Evolutionary conservation across 2,329 filamentous ascomycete genomes (phyloP).

Genomic region (Monosporascus sp.): DNA sequence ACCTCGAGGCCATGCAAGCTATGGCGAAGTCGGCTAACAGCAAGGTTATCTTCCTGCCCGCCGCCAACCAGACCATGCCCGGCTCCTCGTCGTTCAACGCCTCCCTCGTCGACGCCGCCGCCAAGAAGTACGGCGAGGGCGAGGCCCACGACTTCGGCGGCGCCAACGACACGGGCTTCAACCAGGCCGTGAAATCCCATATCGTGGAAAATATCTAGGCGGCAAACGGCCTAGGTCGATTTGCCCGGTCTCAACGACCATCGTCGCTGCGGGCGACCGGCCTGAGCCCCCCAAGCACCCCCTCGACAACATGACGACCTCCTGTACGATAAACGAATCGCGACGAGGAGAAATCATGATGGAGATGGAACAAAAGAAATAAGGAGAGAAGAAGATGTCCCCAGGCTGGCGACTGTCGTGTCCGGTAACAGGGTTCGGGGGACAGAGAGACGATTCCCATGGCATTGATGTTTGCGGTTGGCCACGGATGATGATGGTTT

Average conservation of each 20-base stretch:
- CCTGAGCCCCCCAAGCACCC: not conserved
- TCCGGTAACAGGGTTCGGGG: not conserved
- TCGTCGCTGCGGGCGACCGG: not conserved
- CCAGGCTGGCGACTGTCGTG: too few species aligned
- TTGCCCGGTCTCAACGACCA: too few species aligned
- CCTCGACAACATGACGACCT: not conserved
- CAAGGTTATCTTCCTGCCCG: constrained; percentile 82
- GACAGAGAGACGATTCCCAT: too few species aligned
- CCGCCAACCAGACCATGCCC: constrained; percentile 56
- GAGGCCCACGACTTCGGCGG: constrained; percentile 47
- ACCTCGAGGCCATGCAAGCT: constrained; percentile 96
- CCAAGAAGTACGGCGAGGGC: constrained; percentile 32
- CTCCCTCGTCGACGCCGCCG: constrained; percentile 32
- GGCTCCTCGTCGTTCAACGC: constrained; percentile 34
- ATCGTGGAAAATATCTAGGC: constrained; percentile 80
- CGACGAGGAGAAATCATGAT: not conserved
- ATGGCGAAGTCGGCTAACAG: constrained; percentile 93
- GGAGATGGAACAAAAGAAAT: not conserved
- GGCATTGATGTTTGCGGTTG: too few species aligned
- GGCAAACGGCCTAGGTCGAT: not conserved
- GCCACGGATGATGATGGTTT: not conserved
- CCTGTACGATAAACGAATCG: not conserved
- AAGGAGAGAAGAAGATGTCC: not conserved
- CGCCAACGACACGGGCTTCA: constrained; percentile 55
- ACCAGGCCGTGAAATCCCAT: constrained; percentile 74